Base-by-base conservation (phyloP, 176 grass and related monocot species). In the Carex parvula region DNA sequence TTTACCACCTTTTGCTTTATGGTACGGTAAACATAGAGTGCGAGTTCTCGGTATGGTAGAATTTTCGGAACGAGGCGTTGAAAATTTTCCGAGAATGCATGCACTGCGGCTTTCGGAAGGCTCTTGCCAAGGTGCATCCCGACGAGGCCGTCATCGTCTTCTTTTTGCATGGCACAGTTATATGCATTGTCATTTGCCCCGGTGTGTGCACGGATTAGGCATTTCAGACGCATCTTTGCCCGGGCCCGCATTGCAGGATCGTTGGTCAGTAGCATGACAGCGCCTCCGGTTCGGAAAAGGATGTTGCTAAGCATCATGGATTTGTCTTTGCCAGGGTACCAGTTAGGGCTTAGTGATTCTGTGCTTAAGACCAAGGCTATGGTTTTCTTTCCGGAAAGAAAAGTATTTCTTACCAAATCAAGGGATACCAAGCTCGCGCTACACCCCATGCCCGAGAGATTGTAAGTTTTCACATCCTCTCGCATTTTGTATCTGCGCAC, bases 381-480 rank as follows among this genome's bases (percentile, higher is more conserved):
- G 3, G 13, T 20, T 12, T 66, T 9, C 29, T 76, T 76, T 75
- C 87, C 71, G 67, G 74, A 12, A 10, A 35, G 2, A 14, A 94
- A 70, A 8, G 82, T 20, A 37, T 8, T 57, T 56, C 70, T 54
- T 3, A 89, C 92, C 20, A 92, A 84, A 79, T 94, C 94, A 13
- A 97, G 42, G 41, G 86, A 81, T 37, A 87, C 32, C 81, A 70
- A 87, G 17, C 91, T 88, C 0, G 91, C 94, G 26, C 86, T 83
- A 86, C 92, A 94, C 13, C 94, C 92, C 94, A 94, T 97, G 57
- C 87, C 92, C 13, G 92, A 90, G 26, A 97, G 88, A 80, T 76
- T 92, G 88, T 87, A 73, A 3, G 87, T 42, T 84, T 42, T 88
- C 53, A 97, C 80, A 81, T 92, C 90, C 79, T 20, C 16, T 21